A percentile compares a stretch with the other conserved stretches of the same genome.
phyloP scores from a whole-genome alignment of 352 stramenopile species.

The Thalassiosira pacifica region DNA sequence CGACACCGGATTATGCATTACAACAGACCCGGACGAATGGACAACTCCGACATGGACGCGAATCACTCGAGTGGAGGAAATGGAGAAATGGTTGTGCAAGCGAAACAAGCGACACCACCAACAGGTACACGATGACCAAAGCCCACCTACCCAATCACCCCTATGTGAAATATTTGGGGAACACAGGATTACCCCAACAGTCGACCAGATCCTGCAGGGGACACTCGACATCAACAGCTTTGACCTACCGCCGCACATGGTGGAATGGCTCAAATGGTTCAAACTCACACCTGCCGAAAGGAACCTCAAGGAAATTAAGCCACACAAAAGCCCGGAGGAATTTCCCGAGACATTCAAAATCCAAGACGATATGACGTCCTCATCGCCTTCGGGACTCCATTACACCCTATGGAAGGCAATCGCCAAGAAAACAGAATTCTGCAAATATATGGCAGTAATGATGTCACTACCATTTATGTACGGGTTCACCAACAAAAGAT shows the following conservation, averaged over 20 bases:
- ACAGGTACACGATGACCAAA: background rate
- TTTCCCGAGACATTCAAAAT: background rate
- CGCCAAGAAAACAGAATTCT: too few relatives aligned
- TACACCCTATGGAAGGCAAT: too few relatives aligned
- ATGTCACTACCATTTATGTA: constrained; percentile 3
- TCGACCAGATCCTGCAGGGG: background rate
- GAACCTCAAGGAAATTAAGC: background rate
- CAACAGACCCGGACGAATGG: background rate
- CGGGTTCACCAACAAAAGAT: background rate
- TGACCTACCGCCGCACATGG: too few relatives aligned
- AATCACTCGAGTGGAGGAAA: background rate
- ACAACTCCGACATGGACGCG: background rate
- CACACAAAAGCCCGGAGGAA: too few relatives aligned
- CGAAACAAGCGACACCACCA: background rate
- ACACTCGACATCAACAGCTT: background rate
- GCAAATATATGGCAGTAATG: background rate
- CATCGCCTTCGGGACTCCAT: background rate
- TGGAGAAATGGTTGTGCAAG: background rate
- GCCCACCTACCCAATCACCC: background rate
- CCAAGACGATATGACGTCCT: background rate
- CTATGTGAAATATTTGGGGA: background rate
- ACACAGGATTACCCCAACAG: background rate
- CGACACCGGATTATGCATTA: background rate
- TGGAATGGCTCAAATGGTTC: background rate
- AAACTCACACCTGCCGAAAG: background rate